Evolutionary conservation across 768 basidiomycete species (phyloP).

Genomic region (Amanita fuliginea): DNA sequence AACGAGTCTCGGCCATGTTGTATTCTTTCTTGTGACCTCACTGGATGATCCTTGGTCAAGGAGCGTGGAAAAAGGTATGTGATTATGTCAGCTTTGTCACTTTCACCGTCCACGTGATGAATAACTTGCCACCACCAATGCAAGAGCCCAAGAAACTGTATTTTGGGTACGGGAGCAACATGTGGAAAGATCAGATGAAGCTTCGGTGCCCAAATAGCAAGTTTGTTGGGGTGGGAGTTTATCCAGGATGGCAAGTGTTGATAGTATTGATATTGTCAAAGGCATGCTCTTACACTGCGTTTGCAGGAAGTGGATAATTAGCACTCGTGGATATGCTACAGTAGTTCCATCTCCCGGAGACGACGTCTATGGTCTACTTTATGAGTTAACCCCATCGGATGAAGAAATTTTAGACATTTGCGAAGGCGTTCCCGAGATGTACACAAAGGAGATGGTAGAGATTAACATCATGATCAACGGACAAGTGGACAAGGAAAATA

Average conservation of each 20-base stretch:
- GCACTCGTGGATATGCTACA: conserved; percentile 30
- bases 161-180: conserved; percentile 41
- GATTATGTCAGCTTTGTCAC: no score
- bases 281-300: not conserved
- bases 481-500: not conserved
- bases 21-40: conserved; percentile 53
- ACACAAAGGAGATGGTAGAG: conserved; percentile 23
- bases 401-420: conserved; percentile 31
- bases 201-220: conserved; percentile 33
- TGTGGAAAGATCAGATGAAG: conserved; percentile 39
- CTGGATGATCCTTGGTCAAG: conserved; percentile 82
- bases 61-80: no score
- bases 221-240: conserved; percentile 26
- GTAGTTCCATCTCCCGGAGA: conserved; percentile 29
- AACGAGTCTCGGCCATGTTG: conserved; percentile 55
- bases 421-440: conserved; percentile 26
- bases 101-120: no score
- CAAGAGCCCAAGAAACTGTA: conserved; percentile 19
- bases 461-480: conserved; percentile 15
- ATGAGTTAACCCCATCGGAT: conserved; percentile 28
- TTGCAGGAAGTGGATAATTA: conserved; percentile 39
- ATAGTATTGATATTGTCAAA: not conserved
- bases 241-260: conserved; percentile 28
- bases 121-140: not conserved
- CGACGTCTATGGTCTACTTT: conserved; percentile 31